Conservation (phyloP, 2,329 filamentous ascomycete genomes). For the Arthrobotrys sinensis region DNA sequence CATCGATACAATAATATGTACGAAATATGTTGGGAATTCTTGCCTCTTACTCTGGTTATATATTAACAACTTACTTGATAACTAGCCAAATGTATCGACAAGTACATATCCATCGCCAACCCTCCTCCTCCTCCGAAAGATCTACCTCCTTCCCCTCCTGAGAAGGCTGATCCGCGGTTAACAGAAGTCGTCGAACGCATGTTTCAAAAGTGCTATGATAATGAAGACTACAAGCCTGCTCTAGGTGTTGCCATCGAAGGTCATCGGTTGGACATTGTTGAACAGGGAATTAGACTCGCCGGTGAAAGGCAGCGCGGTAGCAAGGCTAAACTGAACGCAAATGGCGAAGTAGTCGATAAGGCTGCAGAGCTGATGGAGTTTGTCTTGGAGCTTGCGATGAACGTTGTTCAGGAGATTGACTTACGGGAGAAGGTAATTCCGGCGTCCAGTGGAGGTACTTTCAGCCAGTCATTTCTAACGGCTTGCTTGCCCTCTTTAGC, state of each 20-base stretch:
- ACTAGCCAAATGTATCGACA: conserved; percentile 91
- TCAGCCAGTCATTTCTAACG: not conserved
- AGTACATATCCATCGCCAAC: conserved; percentile 85
- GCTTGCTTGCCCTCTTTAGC: conserved; percentile 72
- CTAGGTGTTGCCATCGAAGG: conserved; percentile 97
- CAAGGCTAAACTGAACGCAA: conserved; percentile 75
- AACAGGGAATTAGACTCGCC: conserved; percentile 83
- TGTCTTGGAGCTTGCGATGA: conserved; percentile 95
- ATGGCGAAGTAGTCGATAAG: conserved; percentile 71
- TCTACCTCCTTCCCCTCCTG: conserved; percentile 45
- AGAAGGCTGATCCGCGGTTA: conserved; percentile 69
- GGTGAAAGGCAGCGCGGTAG: conserved; percentile 80
- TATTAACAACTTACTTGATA: conserved; percentile 44
- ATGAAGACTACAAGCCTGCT: conserved; percentile 92
- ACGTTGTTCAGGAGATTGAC: conserved; percentile 92
- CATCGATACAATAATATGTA: conserved; percentile 96
- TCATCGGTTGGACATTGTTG: conserved; percentile 88
- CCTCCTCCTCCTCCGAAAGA: conserved; percentile 57
- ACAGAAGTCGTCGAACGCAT: conserved; percentile 88
- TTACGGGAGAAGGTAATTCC: conserved; percentile 78
- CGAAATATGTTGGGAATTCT: conserved; percentile 62
- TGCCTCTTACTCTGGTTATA: not conserved
- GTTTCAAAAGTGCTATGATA: conserved; percentile 88
- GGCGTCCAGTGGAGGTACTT: conserved; percentile 18
- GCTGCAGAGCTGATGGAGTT: conserved; percentile 98